Evolutionary conservation across 176 grass and related monocot species (phyloP).

Genomic region (Triticum turgidum): DNA sequence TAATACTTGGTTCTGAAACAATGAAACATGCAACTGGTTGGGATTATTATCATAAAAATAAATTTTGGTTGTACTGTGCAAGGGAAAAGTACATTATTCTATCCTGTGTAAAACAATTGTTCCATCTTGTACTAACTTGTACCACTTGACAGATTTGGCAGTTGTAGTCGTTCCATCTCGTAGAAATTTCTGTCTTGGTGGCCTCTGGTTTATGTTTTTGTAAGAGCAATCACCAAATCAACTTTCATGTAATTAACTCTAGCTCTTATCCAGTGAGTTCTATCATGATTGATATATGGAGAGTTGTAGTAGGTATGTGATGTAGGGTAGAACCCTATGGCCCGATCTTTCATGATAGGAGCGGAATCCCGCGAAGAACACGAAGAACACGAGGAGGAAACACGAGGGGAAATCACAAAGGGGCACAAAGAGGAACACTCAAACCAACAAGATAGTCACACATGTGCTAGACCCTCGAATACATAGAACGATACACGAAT

Average conservation of each 20-base stretch:
- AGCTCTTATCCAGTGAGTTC: constrained; percentile 1
- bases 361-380: no score
- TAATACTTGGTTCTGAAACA: not conserved
- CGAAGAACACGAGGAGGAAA: no score
- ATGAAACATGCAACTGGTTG: not conserved
- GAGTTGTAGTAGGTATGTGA: not conserved
- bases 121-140: not conserved
- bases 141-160: not conserved
- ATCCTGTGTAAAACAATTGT: not conserved
- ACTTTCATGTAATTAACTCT: constrained; percentile 1
- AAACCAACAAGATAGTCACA: no score
- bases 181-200: constrained; percentile 7
- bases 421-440: no score
- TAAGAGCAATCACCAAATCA: constrained; percentile 9
- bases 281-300: not conserved
- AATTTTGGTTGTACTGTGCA: constrained; percentile 7
- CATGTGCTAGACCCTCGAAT: no score
- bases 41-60: not conserved
- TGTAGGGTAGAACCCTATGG: no score
- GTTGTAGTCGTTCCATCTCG: not conserved
- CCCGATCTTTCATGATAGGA: no score
- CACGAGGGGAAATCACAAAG: no score
- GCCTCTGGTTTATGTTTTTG: not conserved
- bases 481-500: no score
- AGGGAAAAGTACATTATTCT: not conserved